Base-by-base conservation (phyloP, 345 rosid species). In the Mercurialis annua region DNA sequence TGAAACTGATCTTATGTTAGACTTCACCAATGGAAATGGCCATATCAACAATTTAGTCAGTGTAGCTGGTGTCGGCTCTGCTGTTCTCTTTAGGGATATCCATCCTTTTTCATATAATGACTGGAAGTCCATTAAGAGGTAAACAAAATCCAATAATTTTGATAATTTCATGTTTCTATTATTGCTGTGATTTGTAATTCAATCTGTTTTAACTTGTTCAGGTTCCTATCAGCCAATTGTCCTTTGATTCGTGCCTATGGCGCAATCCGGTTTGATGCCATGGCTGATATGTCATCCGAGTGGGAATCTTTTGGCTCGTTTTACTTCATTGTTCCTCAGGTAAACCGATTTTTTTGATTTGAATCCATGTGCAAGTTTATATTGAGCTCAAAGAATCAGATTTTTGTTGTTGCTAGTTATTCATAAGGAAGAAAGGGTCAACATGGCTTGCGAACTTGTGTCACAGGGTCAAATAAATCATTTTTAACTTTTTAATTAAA, bases 181-280 rank as follows among this genome's bases (percentile, higher is more conserved):
- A 21, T 49, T 20, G 5, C 8, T 30, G 24, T n/a, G 18, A 40
- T 40, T 40, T 33, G 29, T 53, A 54, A 44, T 40, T 34, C 17
- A 34, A 6, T 67, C 9, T 67, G 55, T 33, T 17, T 47, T 11
- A 44, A 65, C 57, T 68, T 61, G 2, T 71, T 55, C 60, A 91
- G 96, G 82, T 92, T 89, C 72, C 73, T 92, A 31, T 86, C 90
- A 11, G 68, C 77, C 1, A 76, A 79, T 54, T 87, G 85, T 70
- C 94, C 92, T 34, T 69, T 92, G 65, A 86, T 92, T 67, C 96
- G 96, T 62, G 96, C 96, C 6, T 92, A 92, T 34, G 98, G 98
- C 23, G 96, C 90, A 2, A 87, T 92, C 21, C 89, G 94, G 1
- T 92, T 92, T 33, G 96, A 92, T 74, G 85, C 89, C 2, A 79